Evolutionary conservation across 495 filamentous ascomycete species (phyloP), one percentile per base, ranked within the genome.

Genomic region (Immersiella caudata): DNA sequence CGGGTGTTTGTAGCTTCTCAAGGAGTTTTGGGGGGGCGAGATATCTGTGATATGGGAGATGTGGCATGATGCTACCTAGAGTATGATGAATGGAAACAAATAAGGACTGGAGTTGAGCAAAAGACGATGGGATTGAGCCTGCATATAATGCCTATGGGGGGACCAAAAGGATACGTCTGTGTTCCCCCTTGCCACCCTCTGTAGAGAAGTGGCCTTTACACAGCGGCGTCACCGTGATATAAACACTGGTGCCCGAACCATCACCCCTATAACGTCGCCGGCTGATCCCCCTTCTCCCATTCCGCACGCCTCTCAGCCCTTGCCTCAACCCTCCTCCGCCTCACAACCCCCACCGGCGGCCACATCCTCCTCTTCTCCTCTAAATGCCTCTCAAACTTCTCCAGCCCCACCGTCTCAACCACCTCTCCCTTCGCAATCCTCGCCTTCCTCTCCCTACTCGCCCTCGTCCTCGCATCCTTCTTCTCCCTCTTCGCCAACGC

Each of bases 401-500:
- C 29, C 40, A 24, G 25, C 29, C 57, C 56, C 51, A 25, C 55
- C 40, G 40, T 4, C 54, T 25, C 20, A 21, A 9, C 40, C 29
- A 4, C 29, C 29, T 33, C 29, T 8, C 29, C 29, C 3, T 3
- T 8, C 61, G 56, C 55, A 55, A 56, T 6, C 26, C 54, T 24
- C 22, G n/a, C 1, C 18, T 24, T 63, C 29, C 18, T 65, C 27
- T 21, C 66, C 57, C 60, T 57, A 62, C 64, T 67, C 60, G 29
- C 55, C 35, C 68, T 29, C 56, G 58, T 56, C 56, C 68, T 69
- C 64, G 51, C 65, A 18, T 67, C 35, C 16, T n/a, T 24, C 74
- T 24, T 46, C 74, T 87, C 85, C 65, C 74, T 55, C 51, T 75
- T 68, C n/a, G 78, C 80, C 29, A 85, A 60, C 57, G 59, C 74